These are phyloP conservation scores for Tuber brumale DNA, from an alignment of 495 filamentous ascomycete genomes.

Conservation along the genomic window DNA sequence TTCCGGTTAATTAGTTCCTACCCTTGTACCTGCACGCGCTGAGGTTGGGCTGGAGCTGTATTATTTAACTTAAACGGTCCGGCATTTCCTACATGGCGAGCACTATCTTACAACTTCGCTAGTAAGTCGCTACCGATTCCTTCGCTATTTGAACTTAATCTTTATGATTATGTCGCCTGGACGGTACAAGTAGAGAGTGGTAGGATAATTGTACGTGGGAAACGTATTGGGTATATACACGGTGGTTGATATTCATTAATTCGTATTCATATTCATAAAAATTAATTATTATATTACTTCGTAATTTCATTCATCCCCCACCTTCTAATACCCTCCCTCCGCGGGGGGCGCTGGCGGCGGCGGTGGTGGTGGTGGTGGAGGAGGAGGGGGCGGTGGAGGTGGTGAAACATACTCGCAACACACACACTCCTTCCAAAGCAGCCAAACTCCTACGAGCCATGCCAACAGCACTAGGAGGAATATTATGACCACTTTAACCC, in stretches of 20 bases:
- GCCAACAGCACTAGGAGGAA: background rate
- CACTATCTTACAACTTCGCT: too few species aligned
- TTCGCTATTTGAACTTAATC: too few species aligned
- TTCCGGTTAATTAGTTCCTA: too few species aligned
- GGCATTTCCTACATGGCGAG: too few species aligned
- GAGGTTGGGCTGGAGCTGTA: background rate
- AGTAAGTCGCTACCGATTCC: too few species aligned
- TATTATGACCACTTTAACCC: background rate
- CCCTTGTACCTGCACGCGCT: background rate
- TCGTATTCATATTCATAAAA: background rate
- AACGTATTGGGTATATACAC: too few species aligned
- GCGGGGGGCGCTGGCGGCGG: background rate
- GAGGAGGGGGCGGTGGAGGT: too few species aligned
- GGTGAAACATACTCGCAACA: background rate
- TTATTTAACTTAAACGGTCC: too few species aligned
- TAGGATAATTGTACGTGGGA: too few species aligned
- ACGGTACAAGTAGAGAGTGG: too few species aligned
- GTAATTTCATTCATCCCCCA: background rate
- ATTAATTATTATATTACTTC: constrained; percentile 2
- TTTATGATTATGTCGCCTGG: too few species aligned
- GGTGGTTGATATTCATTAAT: background rate
- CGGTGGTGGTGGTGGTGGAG: too few species aligned
- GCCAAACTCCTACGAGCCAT: background rate
- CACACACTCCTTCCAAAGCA: background rate
- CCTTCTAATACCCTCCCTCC: background rate